phyloP scores from a whole-genome alignment of 257 asterid species.

The Solanum etuberosum region DNA sequence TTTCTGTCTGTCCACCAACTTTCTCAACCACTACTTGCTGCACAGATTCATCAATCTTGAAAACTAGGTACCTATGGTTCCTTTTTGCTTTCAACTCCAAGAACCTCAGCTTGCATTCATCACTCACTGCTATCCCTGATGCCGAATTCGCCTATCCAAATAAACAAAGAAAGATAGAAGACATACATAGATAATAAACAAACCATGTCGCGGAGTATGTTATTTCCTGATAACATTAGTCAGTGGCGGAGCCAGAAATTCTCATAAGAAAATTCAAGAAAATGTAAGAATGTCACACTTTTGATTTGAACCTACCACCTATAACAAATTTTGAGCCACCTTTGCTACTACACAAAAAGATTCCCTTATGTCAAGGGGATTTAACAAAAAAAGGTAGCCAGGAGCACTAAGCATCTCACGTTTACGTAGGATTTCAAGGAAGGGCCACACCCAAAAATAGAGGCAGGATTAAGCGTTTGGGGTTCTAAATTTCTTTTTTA shows the following conservation, averaged over 20 bases:
- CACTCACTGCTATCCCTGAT: conserved; percentile 56
- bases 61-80: conserved; percentile 38
- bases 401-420: neutral
- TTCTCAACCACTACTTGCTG: conserved; percentile 49
- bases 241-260: neutral
- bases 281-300: neutral
- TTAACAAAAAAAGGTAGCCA: neutral
- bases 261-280: too few species aligned
- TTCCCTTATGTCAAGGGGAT: neutral
- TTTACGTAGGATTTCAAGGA: neutral
- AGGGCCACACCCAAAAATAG: neutral
- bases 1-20: conserved; percentile 30
- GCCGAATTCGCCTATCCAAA: conserved; percentile 45
- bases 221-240: neutral
- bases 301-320: neutral
- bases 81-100: conserved; percentile 59
- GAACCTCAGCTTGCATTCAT: conserved; percentile 60
- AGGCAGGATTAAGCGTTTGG: too few species aligned
- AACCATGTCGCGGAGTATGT: neutral
- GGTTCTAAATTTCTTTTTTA: too few species aligned
- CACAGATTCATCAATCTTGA: conserved; percentile 39
- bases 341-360: neutral
- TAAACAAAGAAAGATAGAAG: neutral
- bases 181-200: neutral
- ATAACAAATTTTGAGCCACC: neutral